Evolutionary conservation across 2,329 filamentous ascomycete genomes (phyloP).

Genomic region (Huntiella decipiens): DNA sequence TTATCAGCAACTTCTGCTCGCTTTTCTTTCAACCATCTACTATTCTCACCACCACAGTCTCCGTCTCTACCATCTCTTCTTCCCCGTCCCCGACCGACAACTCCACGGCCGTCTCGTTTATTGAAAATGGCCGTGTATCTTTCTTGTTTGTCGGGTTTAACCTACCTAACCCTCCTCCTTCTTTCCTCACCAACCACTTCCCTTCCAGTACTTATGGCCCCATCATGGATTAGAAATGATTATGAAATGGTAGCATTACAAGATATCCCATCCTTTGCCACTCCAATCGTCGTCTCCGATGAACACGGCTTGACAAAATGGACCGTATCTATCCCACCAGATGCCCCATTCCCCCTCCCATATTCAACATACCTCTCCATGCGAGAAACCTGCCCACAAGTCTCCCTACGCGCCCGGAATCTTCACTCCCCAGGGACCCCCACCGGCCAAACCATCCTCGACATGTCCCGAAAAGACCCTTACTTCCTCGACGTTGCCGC

Average conservation of each 20-base stretch:
- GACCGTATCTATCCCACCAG: slow-evolving; percentile 62
- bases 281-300: slow-evolving; percentile 52
- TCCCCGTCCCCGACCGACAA: slow-evolving; percentile 44
- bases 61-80: slow-evolving; percentile 51
- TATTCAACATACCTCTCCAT: slow-evolving; percentile 50
- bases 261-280: slow-evolving; percentile 50
- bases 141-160: slow-evolving; percentile 27
- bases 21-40: slow-evolving; percentile 47
- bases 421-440: slow-evolving; percentile 14
- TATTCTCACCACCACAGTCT: slow-evolving; percentile 50
- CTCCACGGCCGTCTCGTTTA: slow-evolving; percentile 38
- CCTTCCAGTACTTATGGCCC: slow-evolving; percentile 14
- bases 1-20: slow-evolving; percentile 41
- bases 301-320: slow-evolving; percentile 46
- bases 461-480: slow-evolving; percentile 36
- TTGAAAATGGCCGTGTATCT: slow-evolving; percentile 37
- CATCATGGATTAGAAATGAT: slow-evolving; percentile 20
- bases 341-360: slow-evolving; percentile 45
- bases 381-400: slow-evolving; percentile 45
- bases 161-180: slow-evolving; percentile 26
- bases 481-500: slow-evolving; percentile 59
- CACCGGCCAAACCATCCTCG: slow-evolving; percentile 7
- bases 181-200: slow-evolving; percentile 16
- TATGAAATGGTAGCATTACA: slow-evolving; percentile 51
- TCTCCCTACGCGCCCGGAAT: slow-evolving; percentile 38